Evolutionary conservation across 2,329 filamentous ascomycete species (phyloP).

Genomic region (Sphaerulina musiva): DNA sequence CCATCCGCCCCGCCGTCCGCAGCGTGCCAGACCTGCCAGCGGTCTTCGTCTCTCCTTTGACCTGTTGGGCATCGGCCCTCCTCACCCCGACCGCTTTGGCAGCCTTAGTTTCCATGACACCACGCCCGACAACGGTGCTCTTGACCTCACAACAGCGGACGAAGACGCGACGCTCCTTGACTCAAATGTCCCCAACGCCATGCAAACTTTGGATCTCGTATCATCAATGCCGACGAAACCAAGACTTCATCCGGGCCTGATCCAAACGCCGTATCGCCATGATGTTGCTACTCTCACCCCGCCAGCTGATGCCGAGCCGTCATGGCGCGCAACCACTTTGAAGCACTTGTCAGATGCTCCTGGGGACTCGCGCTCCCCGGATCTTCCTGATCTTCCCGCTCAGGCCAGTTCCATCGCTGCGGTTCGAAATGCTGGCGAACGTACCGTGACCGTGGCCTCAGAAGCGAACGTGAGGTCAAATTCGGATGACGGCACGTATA

Average conservation of each 20-base stretch:
- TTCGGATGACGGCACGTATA: neutral
- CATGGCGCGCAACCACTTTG: slow-evolving; percentile 35
- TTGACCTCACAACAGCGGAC: neutral
- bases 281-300: slow-evolving; percentile 42
- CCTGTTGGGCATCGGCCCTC: slow-evolving; percentile 45
- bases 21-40: slow-evolving; percentile 4
- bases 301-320: slow-evolving; percentile 39
- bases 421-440: neutral
- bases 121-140: neutral
- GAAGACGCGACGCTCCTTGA: neutral
- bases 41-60: slow-evolving; percentile 44
- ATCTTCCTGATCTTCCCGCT: slow-evolving; percentile 25
- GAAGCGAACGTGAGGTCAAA: neutral
- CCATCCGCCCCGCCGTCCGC: slow-evolving; percentile 2
- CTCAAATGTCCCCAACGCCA: slow-evolving; percentile 12
- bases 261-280: slow-evolving; percentile 29
- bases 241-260: slow-evolving; percentile 18
- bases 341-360: slow-evolving; percentile 33
- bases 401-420: neutral
- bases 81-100: slow-evolving; percentile 39
- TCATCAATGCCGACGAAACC: slow-evolving; percentile 2
- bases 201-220: slow-evolving; percentile 8
- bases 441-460: neutral
- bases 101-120: slow-evolving; percentile 20
- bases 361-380: slow-evolving; percentile 38